These are phyloP conservation scores for Kalanchoe fedtschenkoi DNA, from an alignment of 164 flowering plant species.

Conservation along the genomic window DNA sequence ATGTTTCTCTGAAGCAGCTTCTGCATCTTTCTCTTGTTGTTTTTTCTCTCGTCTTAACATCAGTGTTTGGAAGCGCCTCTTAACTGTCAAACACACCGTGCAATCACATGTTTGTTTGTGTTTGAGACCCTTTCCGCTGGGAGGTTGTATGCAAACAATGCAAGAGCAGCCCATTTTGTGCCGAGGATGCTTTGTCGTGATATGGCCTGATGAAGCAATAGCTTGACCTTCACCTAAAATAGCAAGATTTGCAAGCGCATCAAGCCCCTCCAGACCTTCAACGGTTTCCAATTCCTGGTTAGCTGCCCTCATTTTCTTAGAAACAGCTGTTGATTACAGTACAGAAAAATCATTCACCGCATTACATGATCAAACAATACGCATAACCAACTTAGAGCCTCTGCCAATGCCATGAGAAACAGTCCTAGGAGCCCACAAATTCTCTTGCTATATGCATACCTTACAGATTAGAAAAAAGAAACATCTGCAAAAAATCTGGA, in stretches of 20 bases:
- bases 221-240: conserved; percentile 46
- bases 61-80: conserved; percentile 63
- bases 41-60: conserved; percentile 61
- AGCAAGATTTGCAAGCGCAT: conserved; percentile 64
- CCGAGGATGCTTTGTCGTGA: conserved; percentile 80
- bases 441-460: neutral
- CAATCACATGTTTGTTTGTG: conserved; percentile 73
- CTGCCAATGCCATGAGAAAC: neutral
- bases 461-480: neutral
- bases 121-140: conserved; percentile 84
- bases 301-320: conserved; percentile 33
- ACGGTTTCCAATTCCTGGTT: conserved; percentile 28
- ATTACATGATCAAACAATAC: neutral
- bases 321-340: conserved; percentile 20
- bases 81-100: conserved; percentile 60
- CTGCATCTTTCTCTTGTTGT: conserved; percentile 50
- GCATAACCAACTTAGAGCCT: neutral
- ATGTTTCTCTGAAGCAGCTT: conserved; percentile 31
- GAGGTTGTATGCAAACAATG: conserved; percentile 95
- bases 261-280: conserved; percentile 60
- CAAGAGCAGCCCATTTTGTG: conserved; percentile 86
- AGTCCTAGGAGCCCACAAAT: neutral
- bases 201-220: conserved; percentile 32
- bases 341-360: neutral
- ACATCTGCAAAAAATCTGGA: neutral